These are phyloP conservation scores for Phytophthora fragariae DNA, from an alignment of 352 stramenopile genomes.

Conservation along the genomic window DNA sequence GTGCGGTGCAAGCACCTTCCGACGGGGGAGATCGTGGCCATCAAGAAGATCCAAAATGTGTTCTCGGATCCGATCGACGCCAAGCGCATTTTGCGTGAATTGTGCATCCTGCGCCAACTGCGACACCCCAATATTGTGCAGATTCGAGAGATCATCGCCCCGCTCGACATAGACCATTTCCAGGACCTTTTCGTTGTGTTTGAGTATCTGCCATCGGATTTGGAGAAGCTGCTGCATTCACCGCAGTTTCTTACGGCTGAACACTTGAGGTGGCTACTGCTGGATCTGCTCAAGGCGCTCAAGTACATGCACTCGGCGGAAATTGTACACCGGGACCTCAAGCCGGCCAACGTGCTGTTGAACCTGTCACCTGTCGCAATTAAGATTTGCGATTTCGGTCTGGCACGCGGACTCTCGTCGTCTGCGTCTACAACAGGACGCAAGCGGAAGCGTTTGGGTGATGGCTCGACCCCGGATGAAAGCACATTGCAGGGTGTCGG, in stretches of 20 bases:
- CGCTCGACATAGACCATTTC: constrained; percentile 73
- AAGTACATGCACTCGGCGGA: constrained; percentile 92
- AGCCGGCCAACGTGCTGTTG: constrained; percentile 89
- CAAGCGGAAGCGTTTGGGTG: constrained; percentile 57
- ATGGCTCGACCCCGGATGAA: constrained; percentile 61
- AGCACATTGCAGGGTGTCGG: constrained; percentile 67
- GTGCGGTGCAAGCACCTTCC: constrained; percentile 89
- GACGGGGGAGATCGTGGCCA: constrained; percentile 88
- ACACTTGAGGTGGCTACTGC: constrained; percentile 83
- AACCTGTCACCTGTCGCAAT: constrained; percentile 88
- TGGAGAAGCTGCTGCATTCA: constrained; percentile 88
- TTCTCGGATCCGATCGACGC: constrained; percentile 90
- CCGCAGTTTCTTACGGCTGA: constrained; percentile 87
- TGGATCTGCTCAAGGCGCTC: constrained; percentile 87
- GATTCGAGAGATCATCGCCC: constrained; percentile 88
- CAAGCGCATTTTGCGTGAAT: constrained; percentile 86
- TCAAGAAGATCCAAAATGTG: constrained; percentile 92
- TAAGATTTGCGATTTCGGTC: constrained; percentile 90
- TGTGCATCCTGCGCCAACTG: constrained; percentile 86
- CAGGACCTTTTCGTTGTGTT: constrained; percentile 90
- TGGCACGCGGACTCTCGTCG: constrained; percentile 75
- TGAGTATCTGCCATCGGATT: constrained; percentile 84
- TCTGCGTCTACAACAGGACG: constrained; percentile 73
- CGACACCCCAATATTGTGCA: constrained; percentile 90
- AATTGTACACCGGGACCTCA: constrained; percentile 91